These are phyloP conservation scores for Carnegiea gigantea DNA, from an alignment of 179 eudicot species.

Conservation along the genomic window DNA sequence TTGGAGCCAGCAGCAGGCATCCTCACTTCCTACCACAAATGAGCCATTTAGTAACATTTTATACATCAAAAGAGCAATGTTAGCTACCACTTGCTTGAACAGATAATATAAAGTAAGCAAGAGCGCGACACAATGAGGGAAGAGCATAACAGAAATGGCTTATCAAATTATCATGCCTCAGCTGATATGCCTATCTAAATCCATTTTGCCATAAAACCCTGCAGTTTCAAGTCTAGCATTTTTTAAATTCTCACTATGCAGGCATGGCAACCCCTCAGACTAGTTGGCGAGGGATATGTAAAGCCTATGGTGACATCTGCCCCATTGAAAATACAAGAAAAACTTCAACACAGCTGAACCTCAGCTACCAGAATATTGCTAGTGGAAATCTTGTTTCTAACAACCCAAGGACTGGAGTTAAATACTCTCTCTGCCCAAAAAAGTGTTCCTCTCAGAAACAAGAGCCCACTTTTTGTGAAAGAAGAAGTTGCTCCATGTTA, in stretches of 20 bases:
- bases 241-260: not conserved
- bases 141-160: not conserved
- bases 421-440: too few relatives aligned
- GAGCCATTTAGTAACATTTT: slow-evolving; percentile 22
- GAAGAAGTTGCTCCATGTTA: too few relatives aligned
- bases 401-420: not conserved
- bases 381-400: too few relatives aligned
- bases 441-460: too few relatives aligned
- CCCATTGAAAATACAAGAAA: not conserved
- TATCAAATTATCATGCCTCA: not conserved
- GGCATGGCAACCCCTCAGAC: not conserved
- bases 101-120: not conserved
- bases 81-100: not conserved
- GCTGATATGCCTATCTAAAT: not conserved
- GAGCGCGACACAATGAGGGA: not conserved
- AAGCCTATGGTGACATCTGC: not conserved
- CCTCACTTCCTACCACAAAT: slow-evolving; percentile 82
- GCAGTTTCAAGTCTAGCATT: not conserved
- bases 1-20: slow-evolving; percentile 98
- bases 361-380: not conserved
- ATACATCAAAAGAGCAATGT: not conserved
- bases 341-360: not conserved
- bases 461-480: too few relatives aligned
- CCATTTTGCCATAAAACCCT: too few relatives aligned
- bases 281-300: not conserved